Conservation (phyloP, 2,329 filamentous ascomycete species). For the Periconia macrospinosa region DNA sequence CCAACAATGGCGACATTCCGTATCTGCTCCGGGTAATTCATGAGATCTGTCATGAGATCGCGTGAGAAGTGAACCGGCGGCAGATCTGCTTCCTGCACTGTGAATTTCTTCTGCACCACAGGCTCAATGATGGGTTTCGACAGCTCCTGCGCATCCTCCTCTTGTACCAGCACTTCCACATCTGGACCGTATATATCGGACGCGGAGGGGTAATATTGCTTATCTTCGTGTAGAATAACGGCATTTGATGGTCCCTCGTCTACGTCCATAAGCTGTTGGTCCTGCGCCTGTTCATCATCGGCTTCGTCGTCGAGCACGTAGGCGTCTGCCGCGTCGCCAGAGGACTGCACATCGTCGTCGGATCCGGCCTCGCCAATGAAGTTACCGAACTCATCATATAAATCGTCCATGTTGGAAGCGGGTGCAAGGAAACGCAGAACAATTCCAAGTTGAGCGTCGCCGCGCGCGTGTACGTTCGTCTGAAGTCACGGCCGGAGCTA, state of each 20-base stretch:
- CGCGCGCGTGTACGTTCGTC: conserved; percentile 17
- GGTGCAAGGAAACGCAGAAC: conserved; percentile 6
- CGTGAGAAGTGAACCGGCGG: conserved; percentile 86
- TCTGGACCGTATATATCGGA: conserved; percentile 92
- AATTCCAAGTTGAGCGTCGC: conserved; percentile 12
- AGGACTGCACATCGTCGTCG: conserved; percentile 81
- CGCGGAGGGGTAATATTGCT: conserved; percentile 98
- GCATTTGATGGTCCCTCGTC: conserved; percentile 94
- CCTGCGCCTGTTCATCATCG: conserved; percentile 54
- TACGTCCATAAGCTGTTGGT: conserved; percentile 90
- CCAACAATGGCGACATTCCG: conserved; percentile 90
- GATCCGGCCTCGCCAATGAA: conserved; percentile 95
- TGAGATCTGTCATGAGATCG: conserved; percentile 90
- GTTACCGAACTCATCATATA: conserved; percentile 99
- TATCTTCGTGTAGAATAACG: conserved; percentile 97
- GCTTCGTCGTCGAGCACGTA: conserved; percentile 75
- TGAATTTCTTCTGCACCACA: conserved; percentile 93
- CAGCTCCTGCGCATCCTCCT: conserved; percentile 93
- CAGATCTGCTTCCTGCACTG: conserved; percentile 86
- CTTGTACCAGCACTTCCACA: conserved; percentile 93
- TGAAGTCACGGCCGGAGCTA: conserved; percentile 22
- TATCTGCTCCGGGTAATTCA: conserved; percentile 94
- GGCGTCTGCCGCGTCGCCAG: conserved; percentile 74
- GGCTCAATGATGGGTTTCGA: conserved; percentile 92
- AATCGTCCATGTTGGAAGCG: conserved; percentile 75